Percentiles rank a stretch among this genome's conserved stretches.
Evolutionary conservation across 2,329 filamentous ascomycete species (phyloP).

Genomic region (Lachnellula occidentalis): DNA sequence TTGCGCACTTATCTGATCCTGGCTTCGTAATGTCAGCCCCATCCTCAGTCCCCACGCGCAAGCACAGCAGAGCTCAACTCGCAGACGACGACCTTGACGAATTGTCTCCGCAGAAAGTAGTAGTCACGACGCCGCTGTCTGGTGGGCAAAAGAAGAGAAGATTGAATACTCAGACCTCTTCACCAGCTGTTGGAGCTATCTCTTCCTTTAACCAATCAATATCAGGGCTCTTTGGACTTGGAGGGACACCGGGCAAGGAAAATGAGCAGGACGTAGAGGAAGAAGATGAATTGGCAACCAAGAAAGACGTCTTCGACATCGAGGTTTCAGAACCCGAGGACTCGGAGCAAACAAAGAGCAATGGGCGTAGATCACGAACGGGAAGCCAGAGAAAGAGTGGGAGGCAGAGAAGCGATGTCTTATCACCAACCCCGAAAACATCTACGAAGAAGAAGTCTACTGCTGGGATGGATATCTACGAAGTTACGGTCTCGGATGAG

Average conservation of each 20-base stretch:
- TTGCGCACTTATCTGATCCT: not conserved
- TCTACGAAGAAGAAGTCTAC: slow-evolving; percentile 1
- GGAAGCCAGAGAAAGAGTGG: not conserved
- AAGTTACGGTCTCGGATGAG: slow-evolving; percentile 3
- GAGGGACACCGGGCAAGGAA: not conserved
- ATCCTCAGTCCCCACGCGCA: slow-evolving; percentile 9
- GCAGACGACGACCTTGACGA: slow-evolving; percentile 16
- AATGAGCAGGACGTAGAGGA: slow-evolving; percentile 1
- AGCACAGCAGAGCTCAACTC: slow-evolving; percentile 17
- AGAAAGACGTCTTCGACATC: slow-evolving; percentile 11
- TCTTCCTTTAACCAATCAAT: not conserved
- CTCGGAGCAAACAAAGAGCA: not conserved
- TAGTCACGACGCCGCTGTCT: slow-evolving; percentile 5
- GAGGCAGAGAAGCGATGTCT: slow-evolving; percentile 3
- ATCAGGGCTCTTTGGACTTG: not conserved
- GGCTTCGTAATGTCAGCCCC: not conserved
- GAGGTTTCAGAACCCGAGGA: slow-evolving; percentile 8
- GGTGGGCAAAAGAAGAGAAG: slow-evolving; percentile 14
- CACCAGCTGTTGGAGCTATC: not conserved
- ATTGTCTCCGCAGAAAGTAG: slow-evolving; percentile 10
- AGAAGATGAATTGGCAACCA: slow-evolving; percentile 7
- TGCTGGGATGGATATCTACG: slow-evolving; percentile 2
- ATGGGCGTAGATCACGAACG: not conserved
- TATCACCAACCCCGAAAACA: slow-evolving; percentile 1
- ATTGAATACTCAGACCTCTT: slow-evolving; percentile 8